Evolutionary conservation across 208 protist genomes (phyloP), one percentile per base, ranked within the genome.

Genomic region (Tritrichomonas foetus): DNA sequence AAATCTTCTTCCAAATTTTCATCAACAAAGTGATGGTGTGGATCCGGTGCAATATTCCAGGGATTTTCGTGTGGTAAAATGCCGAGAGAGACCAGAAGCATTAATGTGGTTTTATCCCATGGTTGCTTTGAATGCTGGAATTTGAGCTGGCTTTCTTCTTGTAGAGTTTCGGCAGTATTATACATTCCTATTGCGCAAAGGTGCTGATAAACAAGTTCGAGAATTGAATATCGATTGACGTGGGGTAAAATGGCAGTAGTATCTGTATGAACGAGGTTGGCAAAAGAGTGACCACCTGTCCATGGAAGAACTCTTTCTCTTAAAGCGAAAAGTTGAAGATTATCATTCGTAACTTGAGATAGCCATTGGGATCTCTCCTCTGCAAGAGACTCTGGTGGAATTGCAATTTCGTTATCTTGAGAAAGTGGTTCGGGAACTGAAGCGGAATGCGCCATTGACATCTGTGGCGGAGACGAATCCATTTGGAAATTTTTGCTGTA

Each of bases 1-100:
- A 89, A 89, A 57, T 89, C 78, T 57, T 89, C 78, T 57, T 89
- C 78, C 33, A 89, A 36, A n/a, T 41, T 39, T 50, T 89, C 78
- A 22, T 61, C 47, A 9, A 89, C 47, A 30, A 57, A 89, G 8
- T 89, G 78, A 89, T 89, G 78, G 16, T 89, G 78, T 11, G 78
- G 78, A n/a, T 89, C 78, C 13, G 20, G 16, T 27, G 78, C 14
- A 14, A 89, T 57, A 57, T 53, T 20, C 78, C 78, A 89, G 53
- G 78, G 78, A 50, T 89, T 33, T 57, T 89, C 78, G 13, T 33
- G 3, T 27, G 78, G 78, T 36, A 89, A 30, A 57, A 89, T 47
- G 20, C 78, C 78, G 9, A 57, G 39, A n/a, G 78, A 89, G 39
- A 89, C 78, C 20, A 89, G 16, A 33, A 89, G 44, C 20, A 57